phyloP scores from a whole-genome alignment of 345 rosid genomes.

The Heritiera littoralis region DNA sequence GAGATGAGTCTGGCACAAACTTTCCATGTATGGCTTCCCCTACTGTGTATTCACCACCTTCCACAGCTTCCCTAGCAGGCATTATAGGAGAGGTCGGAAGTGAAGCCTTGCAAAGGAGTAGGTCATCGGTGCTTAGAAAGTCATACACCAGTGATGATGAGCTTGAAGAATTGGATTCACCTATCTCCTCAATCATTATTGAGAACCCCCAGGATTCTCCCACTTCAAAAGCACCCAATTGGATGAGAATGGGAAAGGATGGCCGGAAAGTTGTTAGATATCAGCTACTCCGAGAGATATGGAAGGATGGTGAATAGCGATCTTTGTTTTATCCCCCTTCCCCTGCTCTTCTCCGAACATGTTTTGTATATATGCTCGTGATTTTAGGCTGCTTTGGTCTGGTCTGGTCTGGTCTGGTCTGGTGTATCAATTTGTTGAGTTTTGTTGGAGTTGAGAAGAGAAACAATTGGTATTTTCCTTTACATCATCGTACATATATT shows the following conservation, averaged over 20 bases:
- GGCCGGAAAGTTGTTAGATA: constrained; percentile 60
- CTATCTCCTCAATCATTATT: constrained; percentile 49
- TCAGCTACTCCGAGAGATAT: constrained; percentile 70
- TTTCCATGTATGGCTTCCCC: constrained; percentile 66
- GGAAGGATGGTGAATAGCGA: constrained; percentile 56
- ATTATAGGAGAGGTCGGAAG: constrained; percentile 58
- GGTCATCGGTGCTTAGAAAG: constrained; percentile 60
- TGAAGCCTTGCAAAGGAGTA: constrained; percentile 46
- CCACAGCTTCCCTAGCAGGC: constrained; percentile 47
- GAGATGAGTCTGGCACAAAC: constrained; percentile 41
- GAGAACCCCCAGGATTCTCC: constrained; percentile 44
- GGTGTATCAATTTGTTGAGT: background rate
- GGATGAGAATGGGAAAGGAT: constrained; percentile 51
- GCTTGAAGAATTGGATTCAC: constrained; percentile 80
- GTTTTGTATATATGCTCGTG: background rate
- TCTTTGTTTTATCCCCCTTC: too few species aligned
- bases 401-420: too few species aligned
- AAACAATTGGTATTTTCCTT: background rate
- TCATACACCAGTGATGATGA: constrained; percentile 87
- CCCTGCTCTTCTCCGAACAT: background rate
- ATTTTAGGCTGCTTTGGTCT: background rate
- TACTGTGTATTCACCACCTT: constrained; percentile 60
- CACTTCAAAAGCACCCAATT: constrained; percentile 39
- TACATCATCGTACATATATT: background rate
- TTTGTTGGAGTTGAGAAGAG: background rate